Conservation (phyloP, 306 rosid species). For the Vicia villosa region DNA sequence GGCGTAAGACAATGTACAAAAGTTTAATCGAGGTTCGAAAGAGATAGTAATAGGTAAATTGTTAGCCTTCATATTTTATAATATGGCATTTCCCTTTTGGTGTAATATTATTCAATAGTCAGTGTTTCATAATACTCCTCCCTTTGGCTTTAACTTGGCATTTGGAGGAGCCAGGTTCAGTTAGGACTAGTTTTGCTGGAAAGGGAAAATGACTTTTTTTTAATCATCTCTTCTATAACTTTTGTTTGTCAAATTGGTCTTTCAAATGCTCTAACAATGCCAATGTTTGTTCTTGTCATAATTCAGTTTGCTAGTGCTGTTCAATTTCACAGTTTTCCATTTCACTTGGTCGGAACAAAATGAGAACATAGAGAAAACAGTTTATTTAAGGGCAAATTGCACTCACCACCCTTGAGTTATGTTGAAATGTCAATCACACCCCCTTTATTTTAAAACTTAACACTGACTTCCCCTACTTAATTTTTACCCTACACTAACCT, state of each 20-base stretch:
- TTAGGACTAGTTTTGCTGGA: neutral
- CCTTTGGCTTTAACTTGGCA: slow-evolving; percentile 27
- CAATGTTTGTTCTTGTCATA: neutral
- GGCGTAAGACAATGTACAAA: slow-evolving; percentile 44
- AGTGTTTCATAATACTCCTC: slow-evolving; percentile 33
- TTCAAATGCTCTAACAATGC: slow-evolving; percentile 22
- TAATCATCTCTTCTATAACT: slow-evolving; percentile 9
- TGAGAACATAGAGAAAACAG: too few relatives aligned
- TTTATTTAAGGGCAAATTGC: too few relatives aligned
- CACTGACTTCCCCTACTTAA: too few relatives aligned
- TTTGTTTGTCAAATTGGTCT: slow-evolving; percentile 5
- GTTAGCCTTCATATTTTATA: slow-evolving; percentile 34
- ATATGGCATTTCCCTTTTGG: slow-evolving; percentile 29
- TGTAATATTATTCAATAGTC: slow-evolving; percentile 6
- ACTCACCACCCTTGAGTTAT: too few relatives aligned
- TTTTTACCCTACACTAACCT: too few relatives aligned
- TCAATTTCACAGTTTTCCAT: too few relatives aligned
- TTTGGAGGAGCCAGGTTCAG: slow-evolving; percentile 29
- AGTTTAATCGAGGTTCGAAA: slow-evolving; percentile 35
- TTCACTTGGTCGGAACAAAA: too few relatives aligned
- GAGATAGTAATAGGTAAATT: slow-evolving; percentile 42
- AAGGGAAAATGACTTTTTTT: neutral
- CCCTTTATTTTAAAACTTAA: too few relatives aligned
- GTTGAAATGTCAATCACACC: too few relatives aligned
- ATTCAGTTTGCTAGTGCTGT: neutral